Evolutionary conservation across 495 filamentous ascomycete genomes (phyloP), one percentile per base, ranked within the genome.

Genomic region (Pyronema domesticum): DNA sequence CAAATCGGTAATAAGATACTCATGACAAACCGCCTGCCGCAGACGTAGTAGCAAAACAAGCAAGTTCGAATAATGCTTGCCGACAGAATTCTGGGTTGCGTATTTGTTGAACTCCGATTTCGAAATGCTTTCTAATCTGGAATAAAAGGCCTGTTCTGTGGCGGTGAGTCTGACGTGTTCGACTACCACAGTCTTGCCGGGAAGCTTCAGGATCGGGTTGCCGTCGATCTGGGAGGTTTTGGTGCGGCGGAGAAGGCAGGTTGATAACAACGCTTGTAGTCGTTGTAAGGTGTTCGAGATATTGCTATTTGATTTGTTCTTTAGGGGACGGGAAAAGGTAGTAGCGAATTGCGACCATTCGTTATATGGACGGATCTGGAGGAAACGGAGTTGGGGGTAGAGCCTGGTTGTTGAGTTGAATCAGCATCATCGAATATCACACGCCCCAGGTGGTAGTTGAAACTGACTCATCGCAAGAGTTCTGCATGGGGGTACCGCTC

Each of bases 401-500:
- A 94, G 69, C 47, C 61, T 64, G 37, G 35, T 33, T 51, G n/a
- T 11, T 35, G 35, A 15, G 45, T 37, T 11, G n/a, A 33, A 58
- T 59, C 14, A 58, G 47, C 5, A 54, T 3, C 0, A 3, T 46
- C 9, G n/a, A 18, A 44, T 18, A n/a, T 44, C 18, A 44, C 6
- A 9, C 8, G n/a, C n/a, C n/a, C n/a, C n/a, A n/a, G n/a, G n/a
- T n/a, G n/a, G n/a, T n/a, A n/a, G n/a, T n/a, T n/a, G 39, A 44
- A 6, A 34, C 62, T 40, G 54, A 65, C 62, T 95, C 91, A 34
- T 75, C 73, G 2, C 89, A 78, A 11, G 73, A 79, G 60, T 98
- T 96, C 81, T 91, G 89, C 80, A 95, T 93, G 0, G 91, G 91
- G 0, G 87, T 95, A 6, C 91, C 91, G 9, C 85, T 93, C 68